Evolutionary conservation across 768 basidiomycete genomes (phyloP), one percentile per base, ranked within the genome.

Genomic region (Suillus fuscotomentosus): DNA sequence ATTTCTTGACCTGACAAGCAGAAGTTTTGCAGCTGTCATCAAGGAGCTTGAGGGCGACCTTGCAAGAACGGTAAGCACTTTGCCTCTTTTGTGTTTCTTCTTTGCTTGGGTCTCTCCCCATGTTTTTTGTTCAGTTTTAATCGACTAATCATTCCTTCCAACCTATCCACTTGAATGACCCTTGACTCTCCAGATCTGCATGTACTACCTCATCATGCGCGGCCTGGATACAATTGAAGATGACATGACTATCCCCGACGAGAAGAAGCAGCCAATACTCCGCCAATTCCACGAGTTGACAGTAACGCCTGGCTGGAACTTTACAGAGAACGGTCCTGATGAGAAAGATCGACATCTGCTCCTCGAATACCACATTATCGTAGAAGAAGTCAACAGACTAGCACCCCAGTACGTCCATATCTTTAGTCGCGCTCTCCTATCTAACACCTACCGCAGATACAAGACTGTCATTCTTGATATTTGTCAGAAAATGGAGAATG

Each of bases 181-280:
- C 8, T 38, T 53, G 48, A 59, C 47, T 31, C n/a, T 48, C 17
- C 67, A 97, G 97, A 89, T 98, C 68, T 95, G 92, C 75, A 77
- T 99, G 65, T 99, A 97, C 77, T 99, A 99, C 77, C 86, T 99
- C 50, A 91, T 96, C 6, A 84, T 99, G 7, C 88, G 97, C 24
- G 97, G 88, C 6, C 81, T 98, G n/a, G 97, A 99, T 76, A 99
- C 97, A 5, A 86, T 99, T 67, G 97, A 99, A 76, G 97, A 99
- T 76, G 97, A 99, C 79, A 98, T 98, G 95, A 92, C 95, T 0
- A 86, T 99, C 63, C 84, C 92, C 0, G 93, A 95, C 76, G 80
- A 86, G 20, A 76, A 89, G 70, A 99, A 99, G 74, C 92, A 95
- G 61, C 90, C 93, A 3, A 71, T 98, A 36, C 82, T 99, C 41